Conservation (phyloP, 2,329 filamentous ascomycete species). For the Ophiosphaerella herpotricha region DNA sequence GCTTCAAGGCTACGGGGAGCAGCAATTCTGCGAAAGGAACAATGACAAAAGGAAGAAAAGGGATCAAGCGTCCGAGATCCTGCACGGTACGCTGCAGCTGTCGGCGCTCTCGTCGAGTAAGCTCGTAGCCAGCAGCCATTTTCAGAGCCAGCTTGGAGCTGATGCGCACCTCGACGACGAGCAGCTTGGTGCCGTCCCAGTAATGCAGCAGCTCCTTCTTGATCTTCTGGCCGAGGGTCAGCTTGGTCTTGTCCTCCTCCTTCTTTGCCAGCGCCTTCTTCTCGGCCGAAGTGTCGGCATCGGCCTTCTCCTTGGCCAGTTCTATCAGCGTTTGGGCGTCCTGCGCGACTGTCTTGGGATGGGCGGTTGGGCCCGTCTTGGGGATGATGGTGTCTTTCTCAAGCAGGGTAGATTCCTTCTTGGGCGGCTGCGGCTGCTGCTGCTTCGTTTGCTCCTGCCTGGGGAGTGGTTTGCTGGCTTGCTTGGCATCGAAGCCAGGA, state of each 20-base stretch:
- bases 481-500: conserved; percentile 86
- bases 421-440: conserved; percentile 22
- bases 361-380: conserved; percentile 48
- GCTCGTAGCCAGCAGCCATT: conserved; percentile 97
- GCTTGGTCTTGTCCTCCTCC: conserved; percentile 74
- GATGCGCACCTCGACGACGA: conserved; percentile 90
- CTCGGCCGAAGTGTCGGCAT: conserved; percentile 52
- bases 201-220: conserved; percentile 95
- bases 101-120: conserved; percentile 89
- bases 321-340: conserved; percentile 62
- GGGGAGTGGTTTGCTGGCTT: conserved; percentile 82
- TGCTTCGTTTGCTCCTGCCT: conserved; percentile 54
- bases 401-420: conserved; percentile 25
- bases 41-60: conserved; percentile 96
- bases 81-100: conserved; percentile 93
- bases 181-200: conserved; percentile 96
- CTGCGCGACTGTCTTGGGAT: conserved; percentile 53
- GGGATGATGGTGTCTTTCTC: conserved; percentile 43
- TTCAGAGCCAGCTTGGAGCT: conserved; percentile 89
- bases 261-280: conserved; percentile 65
- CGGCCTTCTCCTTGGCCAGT: conserved; percentile 65
- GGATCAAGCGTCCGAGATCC: conserved; percentile 88
- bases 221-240: conserved; percentile 88
- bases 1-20: conserved; percentile 84
- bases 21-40: conserved; percentile 95